Evolutionary conservation across 116 monocot species (phyloP).

Genomic region (Iris pallida): DNA sequence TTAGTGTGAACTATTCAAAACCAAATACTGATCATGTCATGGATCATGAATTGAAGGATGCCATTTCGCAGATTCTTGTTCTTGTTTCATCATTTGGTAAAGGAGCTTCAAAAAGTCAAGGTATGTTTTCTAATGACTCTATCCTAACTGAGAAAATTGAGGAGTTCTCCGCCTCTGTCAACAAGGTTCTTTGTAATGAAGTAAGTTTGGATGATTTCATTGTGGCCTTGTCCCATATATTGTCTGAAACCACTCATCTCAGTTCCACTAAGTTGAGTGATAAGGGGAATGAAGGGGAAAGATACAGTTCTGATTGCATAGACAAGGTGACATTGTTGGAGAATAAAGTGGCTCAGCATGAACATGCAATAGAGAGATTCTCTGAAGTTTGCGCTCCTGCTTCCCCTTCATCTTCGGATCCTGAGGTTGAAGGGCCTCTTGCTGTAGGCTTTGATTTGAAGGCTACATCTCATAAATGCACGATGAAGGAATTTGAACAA

Average conservation of each 20-base stretch:
- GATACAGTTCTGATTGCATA: slow-evolving; percentile 47
- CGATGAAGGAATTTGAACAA: slow-evolving; percentile 40
- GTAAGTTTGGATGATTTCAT: slow-evolving; percentile 43
- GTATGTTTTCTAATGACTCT: slow-evolving; percentile 14
- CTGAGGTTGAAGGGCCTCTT: slow-evolving; percentile 30
- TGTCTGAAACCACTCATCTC: slow-evolving; percentile 39
- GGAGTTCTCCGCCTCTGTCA: slow-evolving; percentile 46
- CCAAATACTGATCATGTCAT: slow-evolving; percentile 15
- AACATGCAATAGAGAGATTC: slow-evolving; percentile 27
- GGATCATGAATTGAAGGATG: slow-evolving; percentile 39
- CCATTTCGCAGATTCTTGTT: slow-evolving; percentile 53
- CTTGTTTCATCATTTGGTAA: slow-evolving; percentile 42
- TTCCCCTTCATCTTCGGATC: slow-evolving; percentile 27
- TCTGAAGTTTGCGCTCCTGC: slow-evolving; percentile 2
- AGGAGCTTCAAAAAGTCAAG: slow-evolving; percentile 23
- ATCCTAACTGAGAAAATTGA: slow-evolving; percentile 33
- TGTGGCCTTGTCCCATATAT: slow-evolving; percentile 37
- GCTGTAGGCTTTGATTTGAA: slow-evolving; percentile 23
- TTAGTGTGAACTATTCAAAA: slow-evolving; percentile 4
- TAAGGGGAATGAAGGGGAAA: slow-evolving; percentile 38
- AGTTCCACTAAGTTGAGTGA: slow-evolving; percentile 20
- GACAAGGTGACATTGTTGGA: slow-evolving; percentile 68
- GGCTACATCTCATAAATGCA: slow-evolving; percentile 9
- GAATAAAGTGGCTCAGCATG: slow-evolving; percentile 45
- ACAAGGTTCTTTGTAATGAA: slow-evolving; percentile 38